Conservation (phyloP, 176 grass and related monocot species). For the Thalia dealbata region DNA sequence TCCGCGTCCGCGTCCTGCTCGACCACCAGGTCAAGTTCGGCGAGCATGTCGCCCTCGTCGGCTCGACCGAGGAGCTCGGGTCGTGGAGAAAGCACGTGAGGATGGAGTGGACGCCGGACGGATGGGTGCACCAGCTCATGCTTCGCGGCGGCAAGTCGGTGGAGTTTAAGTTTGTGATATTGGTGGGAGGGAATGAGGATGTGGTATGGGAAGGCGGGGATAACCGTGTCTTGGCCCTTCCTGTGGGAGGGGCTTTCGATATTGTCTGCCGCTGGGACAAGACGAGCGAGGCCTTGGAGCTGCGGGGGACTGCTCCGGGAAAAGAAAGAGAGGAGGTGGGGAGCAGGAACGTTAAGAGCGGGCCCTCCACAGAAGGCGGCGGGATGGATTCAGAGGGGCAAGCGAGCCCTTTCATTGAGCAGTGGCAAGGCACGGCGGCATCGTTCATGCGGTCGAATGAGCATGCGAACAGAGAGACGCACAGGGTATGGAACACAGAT, state of each 20-base stretch:
- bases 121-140: conserved; percentile 61
- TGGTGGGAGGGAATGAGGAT: conserved; percentile 38
- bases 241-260: conserved; percentile 51
- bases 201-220: conserved; percentile 61
- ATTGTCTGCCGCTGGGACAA: conserved; percentile 61
- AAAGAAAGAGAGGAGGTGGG: conserved; percentile 16
- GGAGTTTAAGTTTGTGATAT: conserved; percentile 88
- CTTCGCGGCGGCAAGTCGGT: conserved; percentile 30
- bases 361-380: background rate
- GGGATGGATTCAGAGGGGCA: conserved; percentile 12
- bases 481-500: conserved; percentile 49
- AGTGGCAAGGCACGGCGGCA: conserved; percentile 65
- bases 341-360: conserved; percentile 1
- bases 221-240: conserved; percentile 50
- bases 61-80: conserved; percentile 61
- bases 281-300: conserved; percentile 48
- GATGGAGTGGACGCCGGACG: conserved; percentile 62
- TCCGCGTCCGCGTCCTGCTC: conserved; percentile 40
- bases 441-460: conserved; percentile 79
- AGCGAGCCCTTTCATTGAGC: conserved; percentile 38
- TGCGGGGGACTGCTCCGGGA: conserved; percentile 5
- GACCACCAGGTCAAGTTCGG: conserved; percentile 84
- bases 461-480: conserved; percentile 41
- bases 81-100: conserved; percentile 54
- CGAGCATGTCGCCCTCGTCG: conserved; percentile 66